Conservation (phyloP, 345 rosid species). For the Combretum micranthum region DNA sequence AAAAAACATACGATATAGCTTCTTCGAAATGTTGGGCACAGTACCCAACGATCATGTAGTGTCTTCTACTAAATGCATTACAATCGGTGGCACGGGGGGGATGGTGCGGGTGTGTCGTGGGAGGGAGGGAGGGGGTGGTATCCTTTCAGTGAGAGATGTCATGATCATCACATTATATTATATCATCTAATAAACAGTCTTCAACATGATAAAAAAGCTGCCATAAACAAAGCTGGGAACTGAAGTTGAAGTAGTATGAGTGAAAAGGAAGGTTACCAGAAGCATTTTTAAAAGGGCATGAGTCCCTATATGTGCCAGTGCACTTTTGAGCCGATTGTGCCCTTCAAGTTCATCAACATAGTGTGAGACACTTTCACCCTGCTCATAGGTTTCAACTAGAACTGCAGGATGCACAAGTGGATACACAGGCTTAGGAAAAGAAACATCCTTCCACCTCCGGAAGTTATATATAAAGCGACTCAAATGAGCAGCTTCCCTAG, state of each 20-base stretch:
- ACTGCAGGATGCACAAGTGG: constrained; percentile 98
- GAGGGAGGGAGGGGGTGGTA: too few species aligned
- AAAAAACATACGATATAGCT: too few species aligned
- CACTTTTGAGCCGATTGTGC: constrained; percentile 53
- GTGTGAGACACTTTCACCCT: constrained; percentile 80
- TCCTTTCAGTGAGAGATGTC: too few species aligned
- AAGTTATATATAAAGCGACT: constrained; percentile 90
- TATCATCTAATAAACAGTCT: too few species aligned
- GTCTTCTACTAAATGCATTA: too few species aligned
- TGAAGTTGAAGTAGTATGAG: background rate
- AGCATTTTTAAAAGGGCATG: constrained; percentile 99
- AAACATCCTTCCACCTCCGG: constrained; percentile 87
- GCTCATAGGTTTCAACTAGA: constrained; percentile 90
- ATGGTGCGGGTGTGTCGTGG: too few species aligned
- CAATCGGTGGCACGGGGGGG: too few species aligned
- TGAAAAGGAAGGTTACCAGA: constrained; percentile 41
- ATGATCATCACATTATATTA: too few species aligned
- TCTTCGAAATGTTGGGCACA: too few species aligned
- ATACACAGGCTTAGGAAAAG: constrained; percentile 92
- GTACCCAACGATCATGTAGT: too few species aligned
- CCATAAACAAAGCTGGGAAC: background rate
- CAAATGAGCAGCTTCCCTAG: constrained; percentile 97
- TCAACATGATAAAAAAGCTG: too few species aligned
- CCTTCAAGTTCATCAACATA: constrained; percentile 81
- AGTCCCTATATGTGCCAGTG: constrained; percentile 92